phyloP scores from a whole-genome alignment of 345 rosid species.

The Lepidium didymum region DNA sequence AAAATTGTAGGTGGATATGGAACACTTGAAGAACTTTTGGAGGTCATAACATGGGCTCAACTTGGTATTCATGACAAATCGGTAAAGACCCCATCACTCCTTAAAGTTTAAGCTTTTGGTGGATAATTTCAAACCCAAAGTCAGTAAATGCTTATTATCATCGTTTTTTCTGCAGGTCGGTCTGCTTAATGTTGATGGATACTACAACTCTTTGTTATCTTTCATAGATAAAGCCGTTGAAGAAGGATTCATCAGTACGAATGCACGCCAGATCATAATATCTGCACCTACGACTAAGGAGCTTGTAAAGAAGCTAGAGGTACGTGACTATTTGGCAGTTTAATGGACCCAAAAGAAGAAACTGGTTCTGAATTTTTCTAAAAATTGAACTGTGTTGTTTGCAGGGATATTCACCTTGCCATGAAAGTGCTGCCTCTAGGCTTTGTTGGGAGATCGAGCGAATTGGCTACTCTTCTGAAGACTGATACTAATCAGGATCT shows the following conservation, averaged over 20 bases:
- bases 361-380: neutral
- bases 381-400: neutral
- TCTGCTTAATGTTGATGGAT: constrained; percentile 93
- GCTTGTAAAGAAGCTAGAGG: constrained; percentile 80
- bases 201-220: constrained; percentile 86
- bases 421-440: constrained; percentile 70
- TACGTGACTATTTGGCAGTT: constrained; percentile 8
- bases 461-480: constrained; percentile 45
- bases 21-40: constrained; percentile 46
- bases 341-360: neutral
- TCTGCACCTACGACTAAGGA: constrained; percentile 85
- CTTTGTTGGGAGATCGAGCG: constrained; percentile 88
- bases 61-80: constrained; percentile 56
- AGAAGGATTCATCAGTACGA: constrained; percentile 82
- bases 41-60: constrained; percentile 52
- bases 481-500: constrained; percentile 13
- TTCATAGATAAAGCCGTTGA: constrained; percentile 95
- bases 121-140: neutral
- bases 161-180: constrained; percentile 58
- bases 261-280: constrained; percentile 75
- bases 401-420: constrained; percentile 85
- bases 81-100: constrained; percentile 23
- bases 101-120: neutral
- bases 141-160: neutral
- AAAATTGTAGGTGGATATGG: constrained; percentile 39